Conservation (phyloP, 441 rosid genomes). For the Populus hybrid region DNA sequence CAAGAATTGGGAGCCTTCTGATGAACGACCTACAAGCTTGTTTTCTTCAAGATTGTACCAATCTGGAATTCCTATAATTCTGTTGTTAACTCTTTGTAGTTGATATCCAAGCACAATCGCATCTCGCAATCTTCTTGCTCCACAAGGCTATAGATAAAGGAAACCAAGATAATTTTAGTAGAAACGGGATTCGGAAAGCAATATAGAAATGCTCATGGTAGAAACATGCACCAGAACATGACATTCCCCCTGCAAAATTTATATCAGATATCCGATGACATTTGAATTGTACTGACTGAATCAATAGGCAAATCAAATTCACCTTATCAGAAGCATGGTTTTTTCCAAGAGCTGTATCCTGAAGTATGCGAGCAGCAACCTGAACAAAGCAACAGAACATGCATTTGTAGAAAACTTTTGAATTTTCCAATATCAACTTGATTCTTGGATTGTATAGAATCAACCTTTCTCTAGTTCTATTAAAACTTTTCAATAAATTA, state of each 20-base stretch:
- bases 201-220: background rate
- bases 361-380: conserved; percentile 95
- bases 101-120: conserved; percentile 98
- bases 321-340: conserved; percentile 89
- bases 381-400: conserved; percentile 17
- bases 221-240: background rate
- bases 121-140: conserved; percentile 98
- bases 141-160: conserved; percentile 67
- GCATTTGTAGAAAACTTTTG: background rate
- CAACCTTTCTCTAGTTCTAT: background rate
- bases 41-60: conserved; percentile 94
- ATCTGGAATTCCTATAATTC: conserved; percentile 92
- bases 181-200: background rate
- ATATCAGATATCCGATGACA: background rate
- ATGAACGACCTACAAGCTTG: conserved; percentile 41
- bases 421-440: conserved; percentile 20
- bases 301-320: background rate
- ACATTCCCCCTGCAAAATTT: background rate
- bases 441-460: background rate
- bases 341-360: conserved; percentile 97
- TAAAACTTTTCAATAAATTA: background rate
- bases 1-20: background rate
- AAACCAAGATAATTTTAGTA: background rate
- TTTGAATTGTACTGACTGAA: background rate
- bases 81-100: conserved; percentile 87